Evolutionary conservation across 805 yeast species (phyloP).

Genomic region (Ogataea parapolymorpha): DNA sequence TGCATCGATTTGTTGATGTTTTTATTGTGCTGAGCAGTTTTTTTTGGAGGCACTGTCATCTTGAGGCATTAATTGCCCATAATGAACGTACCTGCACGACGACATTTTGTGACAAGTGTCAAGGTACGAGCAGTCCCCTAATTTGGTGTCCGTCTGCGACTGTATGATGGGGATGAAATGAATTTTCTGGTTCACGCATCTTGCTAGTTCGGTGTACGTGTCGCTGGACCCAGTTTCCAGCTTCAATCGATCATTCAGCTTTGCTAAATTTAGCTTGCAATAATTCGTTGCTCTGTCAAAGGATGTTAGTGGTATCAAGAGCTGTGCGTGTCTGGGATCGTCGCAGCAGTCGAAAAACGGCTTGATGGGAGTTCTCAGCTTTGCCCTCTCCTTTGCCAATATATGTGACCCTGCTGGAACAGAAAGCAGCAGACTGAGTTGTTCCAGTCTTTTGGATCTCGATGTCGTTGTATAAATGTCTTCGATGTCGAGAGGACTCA

Average conservation of each 20-base stretch:
- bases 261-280: conserved; percentile 29
- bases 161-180: conserved; percentile 57
- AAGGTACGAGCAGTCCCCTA: conserved; percentile 91
- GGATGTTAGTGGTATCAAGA: conserved; percentile 20
- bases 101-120: conserved; percentile 90
- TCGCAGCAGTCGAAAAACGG: conserved; percentile 54
- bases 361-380: conserved; percentile 34
- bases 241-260: conserved; percentile 20
- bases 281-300: conserved; percentile 27
- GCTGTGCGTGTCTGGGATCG: conserved; percentile 34
- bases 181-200: conserved; percentile 36
- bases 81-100: conserved; percentile 79
- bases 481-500: conserved; percentile 21
- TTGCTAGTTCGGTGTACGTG: conserved; percentile 22
- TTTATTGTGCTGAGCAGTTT: conserved; percentile 20
- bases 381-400: conserved; percentile 40
- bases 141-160: conserved; percentile 58
- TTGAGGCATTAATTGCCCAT: conserved; percentile 48
- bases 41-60: conserved; percentile 13
- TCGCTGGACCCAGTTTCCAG: conserved; percentile 5
- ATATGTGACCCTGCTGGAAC: conserved; percentile 36
- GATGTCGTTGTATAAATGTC: conserved; percentile 32
- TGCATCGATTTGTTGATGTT: conserved; percentile 18
- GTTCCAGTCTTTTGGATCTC: conserved; percentile 23
- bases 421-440: conserved; percentile 25